Base-by-base conservation (phyloP, 345 rosid genomes). In the Noccaea bulbosa region DNA sequence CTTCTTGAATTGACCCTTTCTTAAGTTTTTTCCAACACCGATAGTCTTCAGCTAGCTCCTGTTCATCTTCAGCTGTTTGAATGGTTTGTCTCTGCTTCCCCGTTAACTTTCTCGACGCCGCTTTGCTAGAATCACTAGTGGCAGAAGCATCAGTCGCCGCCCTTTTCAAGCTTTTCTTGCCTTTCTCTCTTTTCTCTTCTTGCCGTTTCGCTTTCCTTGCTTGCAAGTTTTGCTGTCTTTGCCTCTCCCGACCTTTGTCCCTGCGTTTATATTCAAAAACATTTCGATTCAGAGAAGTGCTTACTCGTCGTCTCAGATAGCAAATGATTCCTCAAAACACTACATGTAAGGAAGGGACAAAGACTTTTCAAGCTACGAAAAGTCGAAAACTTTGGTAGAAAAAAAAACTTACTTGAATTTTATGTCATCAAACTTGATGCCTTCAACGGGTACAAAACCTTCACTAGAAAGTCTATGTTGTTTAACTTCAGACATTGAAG, bases 401-500 rank as follows among this genome's bases (percentile, higher is more conserved):
- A 37, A 34, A 58, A 20, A 27, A 1, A 27, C 51, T 37, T 83
- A 92, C 96, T 82, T 87, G 73, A 11, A 93, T 77, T 87, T 93
- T 49, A 93, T 88, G 30, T 88, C 90, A 65, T 83, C 88, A 81
- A 79, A 62, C n/a, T 82, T 85, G 70, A 93, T 84, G 61, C 78
- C 87, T 71, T 89, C 82, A 17, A 77, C 85, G 3, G 88, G 90
- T 69, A 78, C 66, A 72, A 94, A 94, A 74, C 96, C 93, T 54
- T 81, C 75, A 0, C 84, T 78, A 30, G 96, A 88, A 68, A 87
- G 96, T 33, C 90, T 84, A 74, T 86, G 79, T 76, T 84, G 85
- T 73, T 91, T 94, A 65, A 91, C 83, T 83, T 94, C 99, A 0
- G 93, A 80, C 92, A 88, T 87, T 46, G 92, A 82, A 33, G 98